Percentiles rank a stretch among this genome's conserved stretches.
phyloP scores from a whole-genome alignment of 1,139 yeast species.

The Sugiyamaella castrensis region DNA sequence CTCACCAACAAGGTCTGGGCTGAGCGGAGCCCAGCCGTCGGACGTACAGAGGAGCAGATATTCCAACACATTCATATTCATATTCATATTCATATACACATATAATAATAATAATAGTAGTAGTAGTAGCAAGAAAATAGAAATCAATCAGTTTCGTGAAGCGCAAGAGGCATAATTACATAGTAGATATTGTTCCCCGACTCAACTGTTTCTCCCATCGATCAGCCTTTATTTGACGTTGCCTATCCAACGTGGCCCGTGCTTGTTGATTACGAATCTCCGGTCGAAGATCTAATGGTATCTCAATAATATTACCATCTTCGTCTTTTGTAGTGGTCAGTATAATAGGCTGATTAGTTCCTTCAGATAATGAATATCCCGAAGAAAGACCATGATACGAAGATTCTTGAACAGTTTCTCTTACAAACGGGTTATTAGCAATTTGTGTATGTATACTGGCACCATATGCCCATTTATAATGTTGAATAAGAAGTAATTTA shows the following conservation, averaged over 20 bases:
- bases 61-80: no score
- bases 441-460: conserved; percentile 64
- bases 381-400: conserved; percentile 11
- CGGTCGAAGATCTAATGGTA: conserved; percentile 1
- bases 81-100: no score
- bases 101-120: no score
- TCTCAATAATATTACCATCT: neutral
- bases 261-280: conserved; percentile 10
- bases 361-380: conserved; percentile 3
- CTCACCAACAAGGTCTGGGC: no score
- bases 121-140: neutral
- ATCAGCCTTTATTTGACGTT: conserved; percentile 16
- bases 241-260: conserved; percentile 17
- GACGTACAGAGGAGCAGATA: no score
- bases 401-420: conserved; percentile 34
- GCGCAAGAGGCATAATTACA: neutral
- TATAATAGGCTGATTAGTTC: neutral
- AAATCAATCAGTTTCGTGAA: neutral
- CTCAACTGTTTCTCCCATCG: conserved; percentile 19
- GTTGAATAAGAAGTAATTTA: conserved; percentile 57
- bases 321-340: neutral
- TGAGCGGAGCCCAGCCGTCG: no score
- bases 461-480: conserved; percentile 69
- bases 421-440: conserved; percentile 48
- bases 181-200: conserved; percentile 16